Conservation (phyloP, 1,284 basidiomycete genomes). For the Cutaneotrichosporon curvatum region DNA sequence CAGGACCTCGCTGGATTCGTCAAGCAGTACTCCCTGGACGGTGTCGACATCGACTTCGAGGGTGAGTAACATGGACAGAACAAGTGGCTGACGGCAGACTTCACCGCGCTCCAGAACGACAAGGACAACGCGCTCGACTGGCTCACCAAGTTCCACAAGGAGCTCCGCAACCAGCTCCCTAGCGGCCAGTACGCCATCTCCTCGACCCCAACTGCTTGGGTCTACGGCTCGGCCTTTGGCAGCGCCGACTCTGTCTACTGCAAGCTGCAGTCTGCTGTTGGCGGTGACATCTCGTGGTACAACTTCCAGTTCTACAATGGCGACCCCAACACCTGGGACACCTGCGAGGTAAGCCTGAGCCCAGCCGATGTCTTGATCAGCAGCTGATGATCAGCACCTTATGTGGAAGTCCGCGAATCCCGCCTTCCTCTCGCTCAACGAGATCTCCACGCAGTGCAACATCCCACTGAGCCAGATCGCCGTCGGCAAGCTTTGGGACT, state of each 20-base stretch:
- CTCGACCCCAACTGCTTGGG: conserved; percentile 38
- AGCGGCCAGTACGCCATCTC: conserved; percentile 39
- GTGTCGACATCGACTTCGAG: conserved; percentile 51
- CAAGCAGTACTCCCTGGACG: conserved; percentile 47
- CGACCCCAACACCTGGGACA: conserved; percentile 30
- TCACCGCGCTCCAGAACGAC: conserved; percentile 9
- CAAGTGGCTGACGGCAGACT: conserved; percentile 16
- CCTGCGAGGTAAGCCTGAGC: conserved; percentile 8
- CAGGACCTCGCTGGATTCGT: conserved; percentile 39
- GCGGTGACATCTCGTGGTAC: conserved; percentile 34
- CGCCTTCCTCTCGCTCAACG: conserved; percentile 21
- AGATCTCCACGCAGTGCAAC: conserved; percentile 27
- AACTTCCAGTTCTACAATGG: conserved; percentile 48
- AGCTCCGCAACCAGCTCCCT: conserved; percentile 28
- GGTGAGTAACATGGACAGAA: conserved; percentile 22
- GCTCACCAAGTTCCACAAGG: conserved; percentile 40
- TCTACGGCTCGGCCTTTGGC: conserved; percentile 37
- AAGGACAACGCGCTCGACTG: conserved; percentile 22
- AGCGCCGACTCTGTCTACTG: conserved; percentile 37
- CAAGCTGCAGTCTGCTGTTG: conserved; percentile 30
- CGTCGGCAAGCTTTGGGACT: conserved; percentile 36
- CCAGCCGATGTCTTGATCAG: background rate
- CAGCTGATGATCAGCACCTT: conserved; percentile 19
- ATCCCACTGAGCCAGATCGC: conserved; percentile 42
- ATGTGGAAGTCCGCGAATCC: conserved; percentile 21